Evolutionary conservation across 805 yeast species (phyloP), one percentile per base, ranked within the genome.

Genomic region (Metschnikowia continentalis): DNA sequence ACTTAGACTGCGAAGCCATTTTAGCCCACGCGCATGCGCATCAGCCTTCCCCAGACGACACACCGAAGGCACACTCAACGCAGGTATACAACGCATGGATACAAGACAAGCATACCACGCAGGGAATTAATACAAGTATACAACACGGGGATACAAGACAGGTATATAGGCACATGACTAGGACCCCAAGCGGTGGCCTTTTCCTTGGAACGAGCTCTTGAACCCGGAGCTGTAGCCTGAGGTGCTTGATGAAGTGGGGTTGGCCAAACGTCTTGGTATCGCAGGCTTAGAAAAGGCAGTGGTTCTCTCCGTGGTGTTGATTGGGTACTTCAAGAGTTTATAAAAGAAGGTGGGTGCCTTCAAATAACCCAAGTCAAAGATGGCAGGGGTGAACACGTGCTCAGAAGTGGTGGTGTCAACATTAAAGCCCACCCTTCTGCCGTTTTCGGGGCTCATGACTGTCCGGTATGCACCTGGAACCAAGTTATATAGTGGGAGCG

Each of bases 351-450:
- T 37, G 2, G 88, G 88, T 0, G 87, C 86, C 48, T 74, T 74
- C 49, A 81, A 69, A 54, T 79, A 75, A 1, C 87, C 87, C 40
- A 71, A 68, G 52, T 75, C 81, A 22, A 78, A 76, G 36, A 78
- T 70, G 26, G 77, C 63, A 68, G 48, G 59, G 13, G 48, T 43
- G 30, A 57, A 54, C 35, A 42, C 49, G 22, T 45, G 43, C 38
- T 54, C n/a, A 7, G 47, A 39, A 23, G 52, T 52, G 13, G 46
- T 22, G 30, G 51, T 48, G 43, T 50, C 54, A 13, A 55, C 57
- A 40, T 55, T 55, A 35, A 55, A 61, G 10, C 76, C 76, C 6
- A 72, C 75, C 43, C 70, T 61, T 30, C 51, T 22, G 26, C 54
- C 56, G 32, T 50, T 47, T 15, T 30, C 35, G n/a, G 23, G 11